Base-by-base conservation (phyloP, 306 rosid genomes). In the Astragalus membranaceus region DNA sequence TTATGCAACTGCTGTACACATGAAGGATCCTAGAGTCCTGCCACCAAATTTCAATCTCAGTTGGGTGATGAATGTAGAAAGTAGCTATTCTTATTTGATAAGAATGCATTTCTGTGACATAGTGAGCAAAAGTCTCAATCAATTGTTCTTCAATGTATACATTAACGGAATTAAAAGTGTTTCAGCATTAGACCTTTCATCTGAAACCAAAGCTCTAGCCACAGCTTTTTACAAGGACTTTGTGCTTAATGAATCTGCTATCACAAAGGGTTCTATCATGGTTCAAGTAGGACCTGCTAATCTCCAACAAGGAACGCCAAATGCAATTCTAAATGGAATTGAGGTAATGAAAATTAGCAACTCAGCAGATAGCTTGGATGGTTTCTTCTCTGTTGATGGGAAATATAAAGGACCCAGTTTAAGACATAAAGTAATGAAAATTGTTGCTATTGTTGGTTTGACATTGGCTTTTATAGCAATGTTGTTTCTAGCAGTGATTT, bases 41-140 rank as follows among this genome's bases (percentile, higher is more conserved):
- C 78, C 80, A 8, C 78, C 77, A 1, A 85, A 79, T 36, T 80
- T 88, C 80, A 93, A 93, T 23, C 85, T 93, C 16, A 86, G 78
- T 41, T 93, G 96, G 98, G 71, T 56, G 70, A 36, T 93, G 58
- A 69, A 73, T 32, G 93, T 87, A n/a, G 98, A 90, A 8, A 44
- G 35, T 13, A 78, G 80, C 36, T 86, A 74, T 50, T 86, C 89
- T 10, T 93, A 90, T 68, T 81, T 90, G 83, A 75, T 92, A 44
- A 88, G 98, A 62, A 13, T 90, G 75, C 98, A 93, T 79, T 93
- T 93, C 47, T 88, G 96, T 51, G 98, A 93, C 74, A 90, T 93
- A 30, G 85, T 90, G n/a, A 90, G 96, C 78, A 64, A 50, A 41
- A 53, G 62, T 10, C 78, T 88, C 0, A 66, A 80, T 10, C 62